A percentile compares a stretch with the other conserved stretches of the same genome.
Evolutionary conservation across 2,329 filamentous ascomycete species (phyloP).

Genomic region (Eutypa lata): DNA sequence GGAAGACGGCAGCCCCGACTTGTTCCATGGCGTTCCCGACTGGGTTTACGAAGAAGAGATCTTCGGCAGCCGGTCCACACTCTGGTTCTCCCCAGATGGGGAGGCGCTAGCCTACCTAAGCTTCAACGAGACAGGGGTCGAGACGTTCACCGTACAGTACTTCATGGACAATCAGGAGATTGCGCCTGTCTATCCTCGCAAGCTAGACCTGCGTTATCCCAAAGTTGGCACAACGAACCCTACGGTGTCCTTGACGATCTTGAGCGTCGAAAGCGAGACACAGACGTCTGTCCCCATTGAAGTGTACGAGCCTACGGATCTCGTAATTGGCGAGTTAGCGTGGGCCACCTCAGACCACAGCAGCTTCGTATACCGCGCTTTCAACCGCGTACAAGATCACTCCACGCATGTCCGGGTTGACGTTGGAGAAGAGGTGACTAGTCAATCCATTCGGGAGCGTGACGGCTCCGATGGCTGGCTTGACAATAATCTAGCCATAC

Average conservation of each 20-base stretch:
- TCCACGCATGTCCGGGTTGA: slow-evolving; percentile 62
- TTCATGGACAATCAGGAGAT: slow-evolving; percentile 58
- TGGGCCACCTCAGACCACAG: slow-evolving; percentile 63
- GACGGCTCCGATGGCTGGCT: slow-evolving; percentile 62
- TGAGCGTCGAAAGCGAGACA: slow-evolving; percentile 48
- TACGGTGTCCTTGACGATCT: slow-evolving; percentile 55
- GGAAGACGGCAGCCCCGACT: slow-evolving; percentile 55
- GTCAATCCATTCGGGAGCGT: slow-evolving; percentile 50
- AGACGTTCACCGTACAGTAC: slow-evolving; percentile 63
- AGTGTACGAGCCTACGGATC: slow-evolving; percentile 56
- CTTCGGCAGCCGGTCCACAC: slow-evolving; percentile 44
- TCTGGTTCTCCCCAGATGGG: slow-evolving; percentile 58
- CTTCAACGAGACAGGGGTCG: slow-evolving; percentile 65
- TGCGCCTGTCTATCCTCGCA: slow-evolving; percentile 58
- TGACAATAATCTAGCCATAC: slow-evolving; percentile 55
- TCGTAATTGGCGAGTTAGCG: slow-evolving; percentile 64
- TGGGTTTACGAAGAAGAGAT: slow-evolving; percentile 64
- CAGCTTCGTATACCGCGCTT: slow-evolving; percentile 62
- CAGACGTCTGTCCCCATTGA: slow-evolving; percentile 47
- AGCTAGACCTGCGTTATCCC: slow-evolving; percentile 64
- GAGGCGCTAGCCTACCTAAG: slow-evolving; percentile 52
- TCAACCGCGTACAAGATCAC: slow-evolving; percentile 65
- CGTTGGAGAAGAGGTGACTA: slow-evolving; percentile 39
- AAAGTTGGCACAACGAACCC: slow-evolving; percentile 68
- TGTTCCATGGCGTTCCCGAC: slow-evolving; percentile 63